phyloP scores from a whole-genome alignment of 208 protist genomes.

The Acanthamoeba sp. region DNA sequence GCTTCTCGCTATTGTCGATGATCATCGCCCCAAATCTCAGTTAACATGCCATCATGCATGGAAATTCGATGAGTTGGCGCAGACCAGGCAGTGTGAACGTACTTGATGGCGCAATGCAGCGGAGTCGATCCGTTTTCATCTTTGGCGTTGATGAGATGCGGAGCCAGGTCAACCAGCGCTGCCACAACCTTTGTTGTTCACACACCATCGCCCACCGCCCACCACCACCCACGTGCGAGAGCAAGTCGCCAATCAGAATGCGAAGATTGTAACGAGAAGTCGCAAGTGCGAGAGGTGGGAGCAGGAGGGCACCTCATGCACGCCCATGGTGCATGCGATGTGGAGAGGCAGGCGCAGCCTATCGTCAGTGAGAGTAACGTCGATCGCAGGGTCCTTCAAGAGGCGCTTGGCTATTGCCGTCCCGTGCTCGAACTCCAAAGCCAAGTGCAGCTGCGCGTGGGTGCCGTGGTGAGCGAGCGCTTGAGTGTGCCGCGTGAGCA shows the following conservation, averaged over 20 bases:
- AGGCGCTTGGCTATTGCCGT: conserved; percentile 9
- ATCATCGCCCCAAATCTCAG: not conserved
- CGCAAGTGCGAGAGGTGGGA: not conserved
- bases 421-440: not conserved
- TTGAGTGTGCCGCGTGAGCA: not conserved
- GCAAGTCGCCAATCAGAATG: not conserved
- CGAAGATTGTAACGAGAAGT: not conserved
- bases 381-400: not conserved
- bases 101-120: not conserved
- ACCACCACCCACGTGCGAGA: no score
- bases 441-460: not conserved
- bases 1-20: not conserved
- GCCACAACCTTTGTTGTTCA: not conserved
- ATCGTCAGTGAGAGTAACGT: not conserved
- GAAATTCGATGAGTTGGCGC: no score
- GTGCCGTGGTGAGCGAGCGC: not conserved
- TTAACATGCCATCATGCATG: no score
- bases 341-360: not conserved
- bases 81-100: not conserved
- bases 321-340: not conserved
- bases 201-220: no score
- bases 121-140: not conserved
- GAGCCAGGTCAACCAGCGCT: not conserved
- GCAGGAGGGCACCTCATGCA: not conserved
- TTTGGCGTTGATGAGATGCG: conserved; percentile 36